These are phyloP conservation scores for Ogataea allantospora DNA, from an alignment of 805 yeast species.

Conservation along the genomic window DNA sequence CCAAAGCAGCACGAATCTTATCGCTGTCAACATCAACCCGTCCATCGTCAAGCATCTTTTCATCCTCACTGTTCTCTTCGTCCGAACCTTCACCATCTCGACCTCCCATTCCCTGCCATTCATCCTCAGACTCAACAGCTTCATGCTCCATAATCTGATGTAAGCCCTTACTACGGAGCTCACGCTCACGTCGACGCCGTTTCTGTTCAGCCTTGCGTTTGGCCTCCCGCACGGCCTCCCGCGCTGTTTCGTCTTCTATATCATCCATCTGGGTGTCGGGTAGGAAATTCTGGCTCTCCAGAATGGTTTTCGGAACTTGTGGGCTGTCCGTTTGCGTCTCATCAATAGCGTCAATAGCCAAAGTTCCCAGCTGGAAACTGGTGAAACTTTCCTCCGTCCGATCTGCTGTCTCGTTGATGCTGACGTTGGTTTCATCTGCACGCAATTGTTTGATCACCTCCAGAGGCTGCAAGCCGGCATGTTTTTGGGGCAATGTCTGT, in stretches of 20 bases:
- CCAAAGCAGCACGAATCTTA: constrained; percentile 54
- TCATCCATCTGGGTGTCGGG: constrained; percentile 34
- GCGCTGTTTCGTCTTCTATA: constrained; percentile 13
- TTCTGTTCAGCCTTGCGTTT: constrained; percentile 24
- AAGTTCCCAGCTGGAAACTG: background rate
- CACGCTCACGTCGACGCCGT: constrained; percentile 39
- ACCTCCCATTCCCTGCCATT: constrained; percentile 82
- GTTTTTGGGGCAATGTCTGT: constrained; percentile 23
- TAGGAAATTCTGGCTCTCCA: constrained; percentile 31
- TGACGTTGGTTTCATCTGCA: constrained; percentile 1
- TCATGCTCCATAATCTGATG: constrained; percentile 69
- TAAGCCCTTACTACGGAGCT: constrained; percentile 57
- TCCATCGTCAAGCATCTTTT: constrained; percentile 72
- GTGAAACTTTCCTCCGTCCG: constrained; percentile 5
- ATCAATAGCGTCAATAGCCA: background rate
- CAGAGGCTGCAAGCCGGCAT: constrained; percentile 14
- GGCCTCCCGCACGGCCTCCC: constrained; percentile 22
- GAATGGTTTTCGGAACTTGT: constrained; percentile 11
- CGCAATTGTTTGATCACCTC: constrained; percentile 22
- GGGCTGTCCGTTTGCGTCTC: background rate
- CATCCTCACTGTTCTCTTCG: constrained; percentile 71
- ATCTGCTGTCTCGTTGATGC: constrained; percentile 5
- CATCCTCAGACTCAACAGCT: constrained; percentile 89
- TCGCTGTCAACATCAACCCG: constrained; percentile 56
- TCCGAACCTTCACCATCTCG: constrained; percentile 58